Conservation (phyloP, 2,329 filamentous ascomycete genomes). For the Rutstroemia sp. region DNA sequence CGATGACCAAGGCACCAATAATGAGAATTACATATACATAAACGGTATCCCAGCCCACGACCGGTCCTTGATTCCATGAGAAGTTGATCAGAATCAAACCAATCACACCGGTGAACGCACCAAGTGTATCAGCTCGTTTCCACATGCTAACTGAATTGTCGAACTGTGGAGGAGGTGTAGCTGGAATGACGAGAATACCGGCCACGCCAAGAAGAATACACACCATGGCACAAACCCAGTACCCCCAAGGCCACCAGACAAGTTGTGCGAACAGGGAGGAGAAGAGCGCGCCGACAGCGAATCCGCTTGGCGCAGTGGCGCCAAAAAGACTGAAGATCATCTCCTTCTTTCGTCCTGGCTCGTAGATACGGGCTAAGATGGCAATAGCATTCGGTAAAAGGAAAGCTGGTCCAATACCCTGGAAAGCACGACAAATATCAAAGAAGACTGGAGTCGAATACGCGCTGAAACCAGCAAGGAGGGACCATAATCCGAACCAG, state of each 20-base stretch:
- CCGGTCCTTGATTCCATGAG: conserved; percentile 38
- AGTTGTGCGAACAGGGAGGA: conserved; percentile 33
- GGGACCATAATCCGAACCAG: conserved; percentile 24
- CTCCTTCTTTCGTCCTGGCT: conserved; percentile 38
- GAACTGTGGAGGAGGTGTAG: conserved; percentile 26
- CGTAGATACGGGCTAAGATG: conserved; percentile 40
- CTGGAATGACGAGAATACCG: conserved; percentile 34
- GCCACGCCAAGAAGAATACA: conserved; percentile 31
- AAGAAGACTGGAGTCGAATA: conserved; percentile 30
- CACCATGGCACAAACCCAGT: conserved; percentile 38
- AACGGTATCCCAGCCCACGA: conserved; percentile 20
- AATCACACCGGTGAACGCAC: conserved; percentile 38
- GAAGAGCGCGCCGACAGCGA: conserved; percentile 35
- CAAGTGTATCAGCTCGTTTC: conserved; percentile 34
- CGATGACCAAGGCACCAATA: conserved; percentile 46
- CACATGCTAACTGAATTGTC: conserved; percentile 21
- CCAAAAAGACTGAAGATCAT: conserved; percentile 40
- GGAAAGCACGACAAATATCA: conserved; percentile 44
- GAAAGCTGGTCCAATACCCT: conserved; percentile 45
- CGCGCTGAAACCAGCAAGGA: conserved; percentile 26
- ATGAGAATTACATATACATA: conserved; percentile 41
- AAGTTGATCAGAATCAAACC: conserved; percentile 49
- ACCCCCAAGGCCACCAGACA: conserved; percentile 45
- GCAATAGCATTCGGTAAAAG: conserved; percentile 47
- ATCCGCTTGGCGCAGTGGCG: conserved; percentile 39